A percentile compares a stretch with the other conserved stretches of the same genome.
These are phyloP conservation scores for Trichoderma breve DNA, from an alignment of 2,329 filamentous ascomycete genomes.

Conservation along the genomic window DNA sequence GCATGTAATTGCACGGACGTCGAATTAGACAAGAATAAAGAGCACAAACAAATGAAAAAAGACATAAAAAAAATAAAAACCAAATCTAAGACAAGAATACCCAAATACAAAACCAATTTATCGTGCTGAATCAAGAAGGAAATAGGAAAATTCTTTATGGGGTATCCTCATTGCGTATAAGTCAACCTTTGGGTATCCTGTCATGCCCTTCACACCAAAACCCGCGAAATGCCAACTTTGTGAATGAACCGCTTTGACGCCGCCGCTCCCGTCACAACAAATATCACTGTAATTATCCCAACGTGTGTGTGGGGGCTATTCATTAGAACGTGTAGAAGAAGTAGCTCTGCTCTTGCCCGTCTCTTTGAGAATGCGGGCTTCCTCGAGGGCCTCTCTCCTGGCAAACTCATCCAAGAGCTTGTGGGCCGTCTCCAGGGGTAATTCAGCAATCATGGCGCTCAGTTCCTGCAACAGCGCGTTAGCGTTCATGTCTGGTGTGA, in stretches of 20 bases:
- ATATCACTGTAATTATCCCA: neutral
- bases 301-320: neutral
- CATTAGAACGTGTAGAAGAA: conserved; percentile 9
- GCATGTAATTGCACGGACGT: neutral
- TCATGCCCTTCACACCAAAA: conserved; percentile 17
- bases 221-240: conserved; percentile 13
- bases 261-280: neutral
- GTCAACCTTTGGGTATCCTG: conserved; percentile 13
- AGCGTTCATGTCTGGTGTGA: neutral
- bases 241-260: conserved; percentile 16
- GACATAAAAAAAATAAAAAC: neutral
- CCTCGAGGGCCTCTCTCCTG: conserved; percentile 5
- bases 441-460: conserved; percentile 4
- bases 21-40: neutral
- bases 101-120: neutral
- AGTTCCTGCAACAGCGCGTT: neutral
- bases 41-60: neutral
- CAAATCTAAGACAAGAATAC: neutral
- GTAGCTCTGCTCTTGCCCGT: conserved; percentile 14
- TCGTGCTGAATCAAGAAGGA: neutral
- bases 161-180: conserved; percentile 15
- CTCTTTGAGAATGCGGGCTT: conserved; percentile 9
- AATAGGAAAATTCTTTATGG: conserved; percentile 8
- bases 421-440: conserved; percentile 12
- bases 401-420: conserved; percentile 14